Percentiles rank a stretch among this genome's conserved stretches.
phyloP scores from a whole-genome alignment of 2,329 filamentous ascomycete genomes.

The Epicoccum nigrum region DNA sequence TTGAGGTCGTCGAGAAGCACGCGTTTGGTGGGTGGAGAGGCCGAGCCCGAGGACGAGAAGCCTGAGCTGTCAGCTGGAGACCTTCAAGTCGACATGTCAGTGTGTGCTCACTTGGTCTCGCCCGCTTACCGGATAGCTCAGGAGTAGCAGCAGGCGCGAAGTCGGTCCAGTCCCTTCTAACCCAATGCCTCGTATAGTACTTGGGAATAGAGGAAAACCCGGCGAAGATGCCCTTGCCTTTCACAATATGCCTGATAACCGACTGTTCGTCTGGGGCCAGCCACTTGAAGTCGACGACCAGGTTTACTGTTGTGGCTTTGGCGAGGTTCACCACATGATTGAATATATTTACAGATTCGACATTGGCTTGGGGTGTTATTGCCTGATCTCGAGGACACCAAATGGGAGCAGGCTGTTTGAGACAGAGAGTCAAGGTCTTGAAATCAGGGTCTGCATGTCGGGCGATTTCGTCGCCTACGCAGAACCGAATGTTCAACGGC shows the following conservation, averaged over 20 bases:
- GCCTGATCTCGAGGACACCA: background rate
- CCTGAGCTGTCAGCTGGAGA: no score
- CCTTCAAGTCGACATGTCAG: no score
- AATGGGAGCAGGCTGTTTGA: background rate
- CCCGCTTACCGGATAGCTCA: background rate
- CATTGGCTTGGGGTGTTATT: background rate
- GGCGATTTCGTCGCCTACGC: background rate
- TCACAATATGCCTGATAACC: background rate
- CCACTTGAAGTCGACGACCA: slow-evolving; percentile 1
- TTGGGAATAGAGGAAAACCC: background rate
- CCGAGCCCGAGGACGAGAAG: background rate
- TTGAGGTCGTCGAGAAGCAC: background rate
- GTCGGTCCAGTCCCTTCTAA: background rate
- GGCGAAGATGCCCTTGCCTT: background rate
- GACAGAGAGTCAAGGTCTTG: background rate
- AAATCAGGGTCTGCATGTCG: background rate
- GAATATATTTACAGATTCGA: background rate
- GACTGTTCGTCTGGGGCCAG: background rate
- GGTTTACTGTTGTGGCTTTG: background rate
- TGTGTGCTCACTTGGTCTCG: background rate
- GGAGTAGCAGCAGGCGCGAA: background rate
- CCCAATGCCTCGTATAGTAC: background rate
- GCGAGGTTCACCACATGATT: background rate
- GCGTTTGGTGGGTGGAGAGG: background rate
- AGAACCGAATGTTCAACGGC: background rate